Evolutionary conservation across 208 protist species (phyloP), one percentile per base, ranked within the genome.

Genomic region (Borovskyia barvae): DNA sequence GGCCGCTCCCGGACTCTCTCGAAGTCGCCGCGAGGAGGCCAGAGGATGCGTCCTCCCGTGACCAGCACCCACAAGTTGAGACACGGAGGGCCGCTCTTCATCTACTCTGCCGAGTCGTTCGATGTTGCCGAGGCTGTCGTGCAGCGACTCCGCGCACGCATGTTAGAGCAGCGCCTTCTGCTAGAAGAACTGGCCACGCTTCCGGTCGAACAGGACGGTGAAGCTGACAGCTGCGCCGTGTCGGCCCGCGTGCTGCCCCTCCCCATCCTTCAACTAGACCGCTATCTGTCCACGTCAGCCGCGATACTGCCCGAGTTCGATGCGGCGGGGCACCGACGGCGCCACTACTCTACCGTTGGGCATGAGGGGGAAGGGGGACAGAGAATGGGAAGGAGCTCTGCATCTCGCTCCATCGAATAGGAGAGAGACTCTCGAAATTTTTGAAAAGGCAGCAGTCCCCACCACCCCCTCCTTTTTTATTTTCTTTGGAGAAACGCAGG

Each of bases 31-130:
- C n/a, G n/a, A n/a, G n/a, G n/a, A n/a, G n/a, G n/a, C n/a, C n/a
- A n/a, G n/a, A n/a, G n/a, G n/a, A n/a, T n/a, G n/a, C n/a, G n/a
- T n/a, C n/a, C n/a, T n/a, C n/a, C n/a, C n/a, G n/a, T n/a, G n/a
- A n/a, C n/a, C n/a, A n/a, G n/a, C n/a, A n/a, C n/a, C n/a, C n/a
- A n/a, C n/a, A n/a, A n/a, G n/a, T n/a, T n/a, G n/a, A n/a, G n/a
- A n/a, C n/a, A n/a, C n/a, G n/a, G n/a, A n/a, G 19, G 36, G 15
- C 63, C 33, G 15, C 28, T 72, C 26, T 61, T 67, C 47, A 26
- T 80, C 7, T 80, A 62, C 52, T 75, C 73, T 0, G 45, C 59
- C n/a, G 67, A 64, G 5, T 70, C 66, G 15, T 80, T 80, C 24
- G 62, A 80, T 30, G 17, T 14, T 3, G 58, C 52, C 4, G 67